A percentile compares a stretch with the other conserved stretches of the same genome.
Evolutionary conservation across 768 basidiomycete species (phyloP).

Genomic region (Macrolepiota fuliginosa): DNA sequence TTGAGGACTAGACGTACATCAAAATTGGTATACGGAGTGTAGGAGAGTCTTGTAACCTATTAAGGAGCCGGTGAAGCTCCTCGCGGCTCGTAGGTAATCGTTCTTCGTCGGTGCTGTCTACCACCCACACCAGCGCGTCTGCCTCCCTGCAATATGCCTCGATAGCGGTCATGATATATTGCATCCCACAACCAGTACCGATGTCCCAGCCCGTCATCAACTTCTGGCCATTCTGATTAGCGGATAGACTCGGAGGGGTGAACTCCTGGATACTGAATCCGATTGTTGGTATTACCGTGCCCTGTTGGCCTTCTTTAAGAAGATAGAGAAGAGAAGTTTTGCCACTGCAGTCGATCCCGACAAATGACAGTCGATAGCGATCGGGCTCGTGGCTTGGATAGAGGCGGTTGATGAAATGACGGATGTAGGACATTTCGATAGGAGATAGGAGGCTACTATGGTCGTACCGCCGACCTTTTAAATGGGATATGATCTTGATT

Average conservation of each 20-base stretch:
- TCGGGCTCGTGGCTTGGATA: constrained; percentile 17
- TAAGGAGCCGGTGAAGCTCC: constrained; percentile 39
- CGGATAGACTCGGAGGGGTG: constrained; percentile 17
- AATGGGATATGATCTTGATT: not conserved
- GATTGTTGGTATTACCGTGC: constrained; percentile 37
- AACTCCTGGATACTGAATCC: constrained; percentile 64
- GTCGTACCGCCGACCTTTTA: not conserved
- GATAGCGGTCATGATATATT: constrained; percentile 34
- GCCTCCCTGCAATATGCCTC: constrained; percentile 24
- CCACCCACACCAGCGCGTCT: constrained; percentile 64
- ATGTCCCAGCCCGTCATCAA: constrained; percentile 60
- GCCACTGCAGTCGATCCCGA: constrained; percentile 38
- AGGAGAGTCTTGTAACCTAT: constrained; percentile 29
- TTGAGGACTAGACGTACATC: constrained; percentile 25
- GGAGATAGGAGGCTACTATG: not conserved
- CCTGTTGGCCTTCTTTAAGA: constrained; percentile 36
- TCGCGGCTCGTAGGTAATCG: constrained; percentile 51
- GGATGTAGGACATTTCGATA: constrained; percentile 17
- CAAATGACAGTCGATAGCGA: constrained; percentile 22
- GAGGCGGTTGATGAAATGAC: constrained; percentile 28
- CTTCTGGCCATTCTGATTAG: not conserved
- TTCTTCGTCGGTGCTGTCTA: constrained; percentile 53
- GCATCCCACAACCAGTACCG: constrained; percentile 48
- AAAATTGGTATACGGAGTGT: constrained; percentile 26
- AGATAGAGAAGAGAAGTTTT: constrained; percentile 49